Evolutionary conservation across 2,329 filamentous ascomycete species (phyloP), one percentile per base, ranked within the genome.

Genomic region (Penicillium sp.): DNA sequence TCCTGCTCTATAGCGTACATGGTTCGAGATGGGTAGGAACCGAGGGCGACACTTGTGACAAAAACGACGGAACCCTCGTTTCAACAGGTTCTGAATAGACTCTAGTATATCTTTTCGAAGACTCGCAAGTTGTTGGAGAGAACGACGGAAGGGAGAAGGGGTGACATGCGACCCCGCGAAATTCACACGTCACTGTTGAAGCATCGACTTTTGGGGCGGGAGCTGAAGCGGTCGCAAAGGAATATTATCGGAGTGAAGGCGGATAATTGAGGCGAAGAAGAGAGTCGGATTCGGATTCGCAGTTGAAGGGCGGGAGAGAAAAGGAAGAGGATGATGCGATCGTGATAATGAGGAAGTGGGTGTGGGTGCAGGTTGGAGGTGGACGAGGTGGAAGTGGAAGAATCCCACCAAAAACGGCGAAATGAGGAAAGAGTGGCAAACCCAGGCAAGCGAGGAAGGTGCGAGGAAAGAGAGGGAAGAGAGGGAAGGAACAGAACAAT

Each of bases 1-100:
- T 75, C 70, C 50, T 67, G 64, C 51, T 74, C 71, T 46, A 73
- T 58, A 51, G 70, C 64, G 63, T 74, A 75, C 72, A 75, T 75
- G 63, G 65, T 67, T 65, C 63, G 59, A 54, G 62, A 59, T 52
- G 59, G 48, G 42, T 49, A 62, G 60, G 63, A 65, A 63, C 63
- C 63, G 53, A 56, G 66, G 60, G 51, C 55, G 53, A 52, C n/a
- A 23, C 24, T 54, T 4, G 44, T 23, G 45, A 61, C 44, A 55
- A 34, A 50, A 54, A 56, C 28, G 50, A 56, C 24, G 58, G 49
- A 42, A 48, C 50, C 50, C 29, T 37, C 24, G 21, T 34, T 56
- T n/a, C 5, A 42, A 33, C n/a, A n/a, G n/a, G n/a, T n/a, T n/a
- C n/a, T 28, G 24, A 28, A 28, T 28, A 28, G n/a, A n/a, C n/a